Conservation (phyloP, 2,329 filamentous ascomycete species). For the Alternaria metachromatica region DNA sequence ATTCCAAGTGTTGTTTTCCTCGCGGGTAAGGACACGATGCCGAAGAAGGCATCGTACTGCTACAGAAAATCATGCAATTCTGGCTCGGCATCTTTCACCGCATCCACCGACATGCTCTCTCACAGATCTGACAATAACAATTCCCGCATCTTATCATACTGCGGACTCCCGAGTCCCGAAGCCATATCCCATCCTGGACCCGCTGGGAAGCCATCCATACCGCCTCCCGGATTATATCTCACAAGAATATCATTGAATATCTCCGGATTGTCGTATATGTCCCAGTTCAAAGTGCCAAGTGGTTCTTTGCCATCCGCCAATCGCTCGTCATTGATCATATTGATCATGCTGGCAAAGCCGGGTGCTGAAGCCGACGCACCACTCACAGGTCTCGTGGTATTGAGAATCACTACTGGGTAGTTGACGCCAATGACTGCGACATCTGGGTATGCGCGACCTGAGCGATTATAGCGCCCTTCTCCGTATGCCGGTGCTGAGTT, state of each 20-base stretch:
- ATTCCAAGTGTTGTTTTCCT: too few species aligned
- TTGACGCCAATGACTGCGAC: constrained; percentile 63
- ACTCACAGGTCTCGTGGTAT: constrained; percentile 43
- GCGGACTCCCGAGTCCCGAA: constrained; percentile 28
- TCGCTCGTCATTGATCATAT: constrained; percentile 66
- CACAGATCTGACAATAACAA: constrained; percentile 12
- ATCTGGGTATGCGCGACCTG: constrained; percentile 65
- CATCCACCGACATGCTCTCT: background rate
- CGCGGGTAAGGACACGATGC: background rate
- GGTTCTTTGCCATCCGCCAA: constrained; percentile 55
- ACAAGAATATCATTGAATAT: constrained; percentile 53
- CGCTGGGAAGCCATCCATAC: constrained; percentile 35
- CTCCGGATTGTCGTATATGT: constrained; percentile 57
- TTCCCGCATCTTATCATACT: constrained; percentile 25
- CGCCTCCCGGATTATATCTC: constrained; percentile 44
- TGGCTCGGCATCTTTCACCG: background rate
- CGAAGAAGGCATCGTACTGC: background rate
- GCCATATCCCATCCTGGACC: constrained; percentile 37
- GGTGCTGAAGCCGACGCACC: constrained; percentile 64
- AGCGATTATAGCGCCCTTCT: constrained; percentile 17
- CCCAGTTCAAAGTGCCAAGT: constrained; percentile 65
- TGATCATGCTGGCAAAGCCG: constrained; percentile 62
- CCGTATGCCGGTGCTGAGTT: constrained; percentile 13
- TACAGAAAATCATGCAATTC: background rate
- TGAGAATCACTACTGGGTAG: constrained; percentile 49